Evolutionary conservation across 1,284 basidiomycete genomes (phyloP).

Genomic region (Wallemia mellicola): DNA sequence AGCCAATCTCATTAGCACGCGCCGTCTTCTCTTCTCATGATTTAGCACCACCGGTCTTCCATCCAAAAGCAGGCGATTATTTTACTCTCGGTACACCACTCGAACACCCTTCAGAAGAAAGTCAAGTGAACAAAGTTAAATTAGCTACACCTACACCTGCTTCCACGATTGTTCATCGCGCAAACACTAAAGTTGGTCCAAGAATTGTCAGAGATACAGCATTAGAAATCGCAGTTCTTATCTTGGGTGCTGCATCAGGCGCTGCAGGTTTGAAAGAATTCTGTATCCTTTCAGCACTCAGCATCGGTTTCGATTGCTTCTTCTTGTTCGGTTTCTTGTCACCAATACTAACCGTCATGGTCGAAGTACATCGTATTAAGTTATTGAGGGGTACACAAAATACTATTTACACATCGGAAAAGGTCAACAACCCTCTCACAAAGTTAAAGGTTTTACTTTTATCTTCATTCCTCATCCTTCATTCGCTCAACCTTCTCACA

Average conservation of each 20-base stretch:
- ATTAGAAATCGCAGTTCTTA: constrained; percentile 64
- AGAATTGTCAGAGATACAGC: constrained; percentile 74
- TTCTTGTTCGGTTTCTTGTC: constrained; percentile 73
- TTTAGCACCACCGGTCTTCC: constrained; percentile 18
- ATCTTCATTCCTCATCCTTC: constrained; percentile 47
- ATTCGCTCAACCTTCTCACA: constrained; percentile 74
- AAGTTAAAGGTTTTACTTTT: not conserved
- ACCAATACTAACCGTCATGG: constrained; percentile 68
- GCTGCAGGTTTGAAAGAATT: constrained; percentile 80
- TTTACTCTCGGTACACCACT: constrained; percentile 9
- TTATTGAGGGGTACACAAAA: constrained; percentile 20
- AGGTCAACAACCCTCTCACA: constrained; percentile 5
- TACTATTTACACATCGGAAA: constrained; percentile 4
- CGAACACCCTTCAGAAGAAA: constrained; percentile 17
- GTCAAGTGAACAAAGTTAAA: constrained; percentile 16
- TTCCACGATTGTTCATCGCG: constrained; percentile 52
- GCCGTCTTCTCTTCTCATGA: constrained; percentile 71
- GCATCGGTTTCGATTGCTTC: constrained; percentile 58
- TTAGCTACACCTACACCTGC: constrained; percentile 31
- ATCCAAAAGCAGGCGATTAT: constrained; percentile 14
- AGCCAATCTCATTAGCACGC: constrained; percentile 61
- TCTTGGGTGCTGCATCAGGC: constrained; percentile 56
- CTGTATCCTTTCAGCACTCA: constrained; percentile 68
- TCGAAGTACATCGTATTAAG: constrained; percentile 41
- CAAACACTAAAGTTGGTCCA: constrained; percentile 44